Conservation (phyloP, 2,329 filamentous ascomycete species). For the Aspergillus costaricaensis region DNA sequence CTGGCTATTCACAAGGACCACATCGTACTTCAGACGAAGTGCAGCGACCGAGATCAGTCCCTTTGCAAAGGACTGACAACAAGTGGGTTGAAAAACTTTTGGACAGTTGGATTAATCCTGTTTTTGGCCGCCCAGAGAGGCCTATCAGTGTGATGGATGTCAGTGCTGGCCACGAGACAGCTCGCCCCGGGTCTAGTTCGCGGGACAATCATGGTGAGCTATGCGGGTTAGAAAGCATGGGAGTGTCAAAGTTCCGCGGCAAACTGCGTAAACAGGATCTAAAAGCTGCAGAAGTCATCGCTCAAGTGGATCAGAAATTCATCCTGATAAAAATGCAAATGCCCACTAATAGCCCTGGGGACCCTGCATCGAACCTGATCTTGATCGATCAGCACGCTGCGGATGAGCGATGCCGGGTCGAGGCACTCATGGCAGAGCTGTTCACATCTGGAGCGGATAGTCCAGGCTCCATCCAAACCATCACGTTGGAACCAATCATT, state of each 20-base stretch:
- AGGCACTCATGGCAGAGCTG: conserved; percentile 66
- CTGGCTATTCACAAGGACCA: conserved; percentile 15
- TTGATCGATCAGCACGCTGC: conserved; percentile 93
- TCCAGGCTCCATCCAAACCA: conserved; percentile 25
- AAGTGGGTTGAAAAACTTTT: conserved; percentile 65
- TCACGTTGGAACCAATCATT: conserved; percentile 49
- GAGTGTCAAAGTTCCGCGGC: conserved; percentile 33
- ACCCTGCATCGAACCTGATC: conserved; percentile 55
- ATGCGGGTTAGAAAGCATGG: conserved; percentile 25
- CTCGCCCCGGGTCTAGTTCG: conserved; percentile 17
- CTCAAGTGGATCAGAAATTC: conserved; percentile 89
- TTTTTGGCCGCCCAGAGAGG: conserved; percentile 61
- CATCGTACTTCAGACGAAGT: conserved; percentile 5
- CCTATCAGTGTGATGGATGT: conserved; percentile 43
- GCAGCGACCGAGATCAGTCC: conserved; percentile 23
- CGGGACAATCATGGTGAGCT: conserved; percentile 25
- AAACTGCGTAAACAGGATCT: conserved; percentile 65
- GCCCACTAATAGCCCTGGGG: not conserved
- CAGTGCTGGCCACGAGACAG: conserved; percentile 20
- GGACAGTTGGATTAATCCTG: conserved; percentile 71
- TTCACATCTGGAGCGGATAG: conserved; percentile 27
- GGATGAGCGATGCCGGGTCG: conserved; percentile 82
- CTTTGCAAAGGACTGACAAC: conserved; percentile 15
- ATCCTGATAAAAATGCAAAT: conserved; percentile 66
- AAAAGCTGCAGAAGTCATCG: conserved; percentile 64